phyloP scores from a whole-genome alignment of 352 stramenopile species.

The Globisporangium splendens region DNA sequence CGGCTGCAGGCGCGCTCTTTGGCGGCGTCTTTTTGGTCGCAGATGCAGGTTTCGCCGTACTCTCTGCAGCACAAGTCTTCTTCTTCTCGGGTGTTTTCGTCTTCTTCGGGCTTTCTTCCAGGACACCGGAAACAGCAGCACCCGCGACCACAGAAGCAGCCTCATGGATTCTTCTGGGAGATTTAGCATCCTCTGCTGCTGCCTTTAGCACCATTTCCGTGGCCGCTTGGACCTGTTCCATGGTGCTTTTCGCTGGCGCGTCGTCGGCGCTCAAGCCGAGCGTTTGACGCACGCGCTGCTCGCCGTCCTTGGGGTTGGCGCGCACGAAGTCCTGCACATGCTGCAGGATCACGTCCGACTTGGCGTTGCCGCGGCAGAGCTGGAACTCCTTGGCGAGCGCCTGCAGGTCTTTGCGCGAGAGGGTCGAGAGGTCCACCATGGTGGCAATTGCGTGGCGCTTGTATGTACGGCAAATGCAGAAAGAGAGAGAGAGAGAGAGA shows the following conservation, averaged over 20 bases:
- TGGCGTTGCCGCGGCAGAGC: slow-evolving; percentile 61
- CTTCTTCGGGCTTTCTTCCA: slow-evolving; percentile 1
- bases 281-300: slow-evolving; percentile 24
- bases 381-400: slow-evolving; percentile 58
- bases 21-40: slow-evolving; percentile 10
- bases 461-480: too few relatives aligned
- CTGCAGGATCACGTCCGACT: slow-evolving; percentile 60
- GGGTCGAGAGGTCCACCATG: slow-evolving; percentile 28
- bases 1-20: too few relatives aligned
- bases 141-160: too few relatives aligned
- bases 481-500: too few relatives aligned
- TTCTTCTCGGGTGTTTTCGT: slow-evolving; percentile 15
- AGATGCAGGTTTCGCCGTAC: neutral
- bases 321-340: slow-evolving; percentile 42
- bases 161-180: too few relatives aligned
- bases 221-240: slow-evolving; percentile 11
- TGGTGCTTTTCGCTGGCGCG: slow-evolving; percentile 2
- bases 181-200: neutral
- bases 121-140: slow-evolving; percentile 2
- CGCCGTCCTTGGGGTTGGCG: slow-evolving; percentile 32
- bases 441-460: neutral
- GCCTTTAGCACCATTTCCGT: slow-evolving; percentile 6
- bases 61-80: slow-evolving; percentile 9
- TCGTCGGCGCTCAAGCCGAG: slow-evolving; percentile 16
- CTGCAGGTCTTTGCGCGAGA: slow-evolving; percentile 64